Conservation (phyloP, 371 early-diverging fungal species). For the Blastocladiella emersonii region DNA sequence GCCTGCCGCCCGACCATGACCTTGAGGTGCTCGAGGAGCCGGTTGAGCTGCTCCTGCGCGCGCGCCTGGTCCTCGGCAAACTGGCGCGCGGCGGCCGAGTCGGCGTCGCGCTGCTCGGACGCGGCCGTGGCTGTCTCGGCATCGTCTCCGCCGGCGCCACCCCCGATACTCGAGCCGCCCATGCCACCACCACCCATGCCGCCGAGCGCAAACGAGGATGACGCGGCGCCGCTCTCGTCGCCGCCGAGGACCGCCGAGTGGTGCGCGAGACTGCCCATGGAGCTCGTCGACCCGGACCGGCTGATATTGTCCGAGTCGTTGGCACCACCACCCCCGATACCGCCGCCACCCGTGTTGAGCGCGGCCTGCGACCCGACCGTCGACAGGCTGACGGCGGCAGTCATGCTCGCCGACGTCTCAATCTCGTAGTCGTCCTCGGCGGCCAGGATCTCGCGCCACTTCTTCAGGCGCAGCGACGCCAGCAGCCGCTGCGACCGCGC, state of each 20-base stretch:
- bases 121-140: neutral
- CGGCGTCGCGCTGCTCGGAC: constrained; percentile 5
- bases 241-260: too few relatives aligned
- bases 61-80: neutral
- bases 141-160: neutral
- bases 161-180: too few relatives aligned
- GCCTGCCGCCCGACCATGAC: neutral
- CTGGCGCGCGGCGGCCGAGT: neutral
- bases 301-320: too few relatives aligned
- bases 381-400: too few relatives aligned
- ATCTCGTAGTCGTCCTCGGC: neutral
- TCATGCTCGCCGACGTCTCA: too few relatives aligned
- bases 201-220: too few relatives aligned
- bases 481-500: neutral
- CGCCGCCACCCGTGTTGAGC: too few relatives aligned
- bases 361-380: too few relatives aligned
- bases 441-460: neutral
- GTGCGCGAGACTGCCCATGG: too few relatives aligned
- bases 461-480: neutral
- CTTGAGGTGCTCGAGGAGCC: neutral
- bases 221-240: too few relatives aligned
- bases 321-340: too few relatives aligned
- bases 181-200: neutral
- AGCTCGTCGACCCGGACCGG: too few relatives aligned
- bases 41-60: neutral